A percentile compares a stretch with the other conserved stretches of the same genome.
These are phyloP conservation scores for Blastobotrys elegans DNA, from an alignment of 1,139 yeast genomes.

Conservation along the genomic window DNA sequence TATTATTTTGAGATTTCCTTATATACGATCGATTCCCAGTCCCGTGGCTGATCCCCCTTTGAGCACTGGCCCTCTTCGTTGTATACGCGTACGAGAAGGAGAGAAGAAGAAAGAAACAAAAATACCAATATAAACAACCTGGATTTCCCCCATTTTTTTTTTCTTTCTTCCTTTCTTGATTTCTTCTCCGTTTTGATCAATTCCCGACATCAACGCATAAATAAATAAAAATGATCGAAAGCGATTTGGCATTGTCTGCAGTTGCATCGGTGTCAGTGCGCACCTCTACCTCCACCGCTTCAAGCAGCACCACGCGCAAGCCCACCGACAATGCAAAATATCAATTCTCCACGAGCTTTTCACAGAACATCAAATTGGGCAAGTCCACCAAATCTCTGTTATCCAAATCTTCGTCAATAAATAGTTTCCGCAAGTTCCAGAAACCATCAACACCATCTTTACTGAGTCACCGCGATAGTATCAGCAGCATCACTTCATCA, in stretches of 20 bases:
- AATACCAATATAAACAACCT: neutral
- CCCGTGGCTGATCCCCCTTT: neutral
- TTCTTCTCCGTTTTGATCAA: neutral
- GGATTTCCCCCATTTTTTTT: neutral
- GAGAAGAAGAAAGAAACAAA: neutral
- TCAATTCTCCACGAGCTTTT: neutral
- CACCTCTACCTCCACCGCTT: neutral
- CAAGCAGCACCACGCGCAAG: neutral
- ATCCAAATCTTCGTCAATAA: neutral
- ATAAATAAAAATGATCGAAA: neutral
- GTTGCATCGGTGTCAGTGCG: neutral
- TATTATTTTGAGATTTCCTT: neutral
- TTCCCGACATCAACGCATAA: neutral
- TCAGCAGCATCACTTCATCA: neutral
- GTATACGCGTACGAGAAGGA: no score
- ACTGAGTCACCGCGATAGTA: neutral
- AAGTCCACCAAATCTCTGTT: neutral
- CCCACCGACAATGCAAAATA: neutral
- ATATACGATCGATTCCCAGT: neutral
- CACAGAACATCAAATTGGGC: neutral
- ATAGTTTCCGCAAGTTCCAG: neutral
- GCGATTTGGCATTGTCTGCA: slow-evolving; percentile 1
- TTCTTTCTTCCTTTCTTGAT: neutral
- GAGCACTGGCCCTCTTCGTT: neutral
- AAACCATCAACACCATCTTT: neutral